Evolutionary conservation across 768 basidiomycete genomes (phyloP).

Genomic region (Boletus sp.): DNA sequence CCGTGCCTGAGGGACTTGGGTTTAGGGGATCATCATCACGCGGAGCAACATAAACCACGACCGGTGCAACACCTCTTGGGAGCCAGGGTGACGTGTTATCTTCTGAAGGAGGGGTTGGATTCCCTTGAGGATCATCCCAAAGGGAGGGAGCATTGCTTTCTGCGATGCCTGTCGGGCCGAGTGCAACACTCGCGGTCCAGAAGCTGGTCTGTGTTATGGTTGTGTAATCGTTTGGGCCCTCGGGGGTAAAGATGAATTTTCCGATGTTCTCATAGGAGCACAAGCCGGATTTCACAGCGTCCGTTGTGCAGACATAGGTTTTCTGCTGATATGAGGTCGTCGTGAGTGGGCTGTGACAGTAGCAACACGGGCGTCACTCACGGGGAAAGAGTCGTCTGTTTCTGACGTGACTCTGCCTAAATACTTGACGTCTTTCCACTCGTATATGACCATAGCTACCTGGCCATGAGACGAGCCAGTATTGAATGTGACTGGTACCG

Average conservation of each 20-base stretch:
- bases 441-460: slow-evolving; percentile 92
- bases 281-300: slow-evolving; percentile 64
- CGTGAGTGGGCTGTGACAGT: slow-evolving; percentile 15
- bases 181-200: slow-evolving; percentile 79
- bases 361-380: slow-evolving; percentile 39
- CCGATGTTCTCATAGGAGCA: slow-evolving; percentile 73
- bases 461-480: slow-evolving; percentile 68
- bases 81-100: slow-evolving; percentile 52
- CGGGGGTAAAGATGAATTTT: slow-evolving; percentile 74
- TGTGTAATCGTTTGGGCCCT: slow-evolving; percentile 54
- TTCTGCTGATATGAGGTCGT: slow-evolving; percentile 54
- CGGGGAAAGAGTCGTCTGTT: slow-evolving; percentile 55
- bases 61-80: slow-evolving; percentile 20
- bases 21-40: slow-evolving; percentile 37
- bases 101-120: slow-evolving; percentile 50
- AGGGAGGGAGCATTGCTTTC: slow-evolving; percentile 34
- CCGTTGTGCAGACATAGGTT: slow-evolving; percentile 90
- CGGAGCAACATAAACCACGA: slow-evolving; percentile 1
- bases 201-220: slow-evolving; percentile 73
- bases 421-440: slow-evolving; percentile 86
- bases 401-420: slow-evolving; percentile 68
- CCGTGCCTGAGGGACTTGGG: slow-evolving; percentile 47
- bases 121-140: slow-evolving; percentile 60
- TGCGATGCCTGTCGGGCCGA: slow-evolving; percentile 36
- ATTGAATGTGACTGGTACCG: slow-evolving; percentile 69